Evolutionary conservation across 2,329 filamentous ascomycete genomes (phyloP), one percentile per base, ranked within the genome.

Genomic region (Penicillium sp.): DNA sequence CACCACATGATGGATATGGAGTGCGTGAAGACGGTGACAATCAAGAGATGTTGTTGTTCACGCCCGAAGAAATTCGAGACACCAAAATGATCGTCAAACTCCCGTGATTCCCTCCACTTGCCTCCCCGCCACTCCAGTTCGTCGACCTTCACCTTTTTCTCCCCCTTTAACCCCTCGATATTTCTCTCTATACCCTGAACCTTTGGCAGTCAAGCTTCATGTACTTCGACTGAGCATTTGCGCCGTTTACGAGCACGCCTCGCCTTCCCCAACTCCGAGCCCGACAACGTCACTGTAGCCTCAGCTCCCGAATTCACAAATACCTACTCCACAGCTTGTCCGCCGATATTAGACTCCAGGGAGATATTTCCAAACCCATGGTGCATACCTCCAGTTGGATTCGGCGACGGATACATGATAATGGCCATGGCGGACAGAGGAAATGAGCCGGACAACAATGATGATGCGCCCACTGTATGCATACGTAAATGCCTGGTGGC

Each of bases 391-490:
- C 42, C 44, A 33, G 40, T 41, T 52, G 46, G 49, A 51, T 30
- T 55, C 53, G 54, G 59, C 57, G 63, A 58, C 53, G 53, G 55
- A 58, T 59, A 39, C 51, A 50, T 53, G 46, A 55, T 60, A 48
- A 58, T 62, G 61, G 63, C 53, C 54, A 72, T 72, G 70, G 67
- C 70, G 55, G 62, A 60, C 58, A 64, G 57, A 51, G 60, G 56
- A 49, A 63, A 59, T 56, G 57, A 62, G 43, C 65, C 59, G 53
- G 65, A 63, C 52, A 62, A 62, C 53, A 63, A 63, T 33, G 69
- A 72, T 49, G 64, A 65, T 54, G 64, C 64, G 47, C 63, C 69
- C 31, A 68, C 71, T 61, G 68, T 70, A 66, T 54, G 64, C 49
- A 52, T 51, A 53, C 53, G 39, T 52, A 53, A 44, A 52, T 47